Conservation (phyloP, 768 basidiomycete species). For the Mycena rebaudengoi region DNA sequence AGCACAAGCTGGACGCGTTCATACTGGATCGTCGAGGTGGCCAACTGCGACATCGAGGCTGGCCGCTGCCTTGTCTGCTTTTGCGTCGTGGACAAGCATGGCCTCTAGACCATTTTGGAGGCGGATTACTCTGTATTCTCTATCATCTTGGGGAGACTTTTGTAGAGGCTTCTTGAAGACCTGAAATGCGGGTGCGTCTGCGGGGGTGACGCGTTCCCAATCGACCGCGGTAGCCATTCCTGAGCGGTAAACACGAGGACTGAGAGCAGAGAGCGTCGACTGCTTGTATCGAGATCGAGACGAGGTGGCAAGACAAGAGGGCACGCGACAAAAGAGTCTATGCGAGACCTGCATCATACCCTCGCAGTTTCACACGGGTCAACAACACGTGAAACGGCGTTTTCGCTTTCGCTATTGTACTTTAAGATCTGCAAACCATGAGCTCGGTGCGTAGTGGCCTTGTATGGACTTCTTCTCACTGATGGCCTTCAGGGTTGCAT, state of each 20-base stretch:
- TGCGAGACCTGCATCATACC: conserved; percentile 15
- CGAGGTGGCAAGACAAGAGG: conserved; percentile 21
- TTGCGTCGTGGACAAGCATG: conserved; percentile 81
- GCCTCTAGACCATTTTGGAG: conserved; percentile 93
- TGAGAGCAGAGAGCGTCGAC: not conserved
- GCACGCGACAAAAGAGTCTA: too few species aligned
- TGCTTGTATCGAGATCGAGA: not conserved
- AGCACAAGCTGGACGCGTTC: conserved; percentile 36
- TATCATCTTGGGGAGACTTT: conserved; percentile 79
- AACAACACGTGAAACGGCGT: too few species aligned
- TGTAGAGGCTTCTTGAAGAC: conserved; percentile 69
- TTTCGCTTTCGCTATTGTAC: too few species aligned
- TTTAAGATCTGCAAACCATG: too few species aligned
- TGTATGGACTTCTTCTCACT: too few species aligned
- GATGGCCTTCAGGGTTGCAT: too few species aligned
- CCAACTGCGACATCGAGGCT: conserved; percentile 95
- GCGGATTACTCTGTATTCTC: conserved; percentile 81
- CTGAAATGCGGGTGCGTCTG: conserved; percentile 52
- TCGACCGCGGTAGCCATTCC: conserved; percentile 33
- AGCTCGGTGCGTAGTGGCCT: too few species aligned
- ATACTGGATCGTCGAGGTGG: conserved; percentile 90
- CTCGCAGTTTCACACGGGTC: too few species aligned
- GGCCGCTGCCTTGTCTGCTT: conserved; percentile 94
- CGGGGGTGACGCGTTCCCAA: conserved; percentile 45
- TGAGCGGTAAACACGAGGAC: conserved; percentile 21